phyloP scores from a whole-genome alignment of 495 filamentous ascomycete genomes.

The Clohesyomyces aquaticus region DNA sequence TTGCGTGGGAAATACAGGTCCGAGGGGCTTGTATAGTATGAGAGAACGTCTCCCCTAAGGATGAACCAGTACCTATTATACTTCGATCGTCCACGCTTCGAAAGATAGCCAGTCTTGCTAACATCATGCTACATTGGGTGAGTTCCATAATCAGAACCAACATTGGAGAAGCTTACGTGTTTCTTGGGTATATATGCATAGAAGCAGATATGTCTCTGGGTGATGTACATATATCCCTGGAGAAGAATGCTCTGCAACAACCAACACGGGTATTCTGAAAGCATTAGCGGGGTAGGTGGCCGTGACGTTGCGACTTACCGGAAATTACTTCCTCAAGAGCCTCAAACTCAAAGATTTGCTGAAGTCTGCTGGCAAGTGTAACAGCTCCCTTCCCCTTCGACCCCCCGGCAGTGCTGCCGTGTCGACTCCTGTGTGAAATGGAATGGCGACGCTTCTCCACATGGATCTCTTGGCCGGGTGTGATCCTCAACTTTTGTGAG shows the following conservation, averaged over 20 bases:
- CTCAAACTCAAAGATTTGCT: slow-evolving; percentile 88
- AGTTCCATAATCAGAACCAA: slow-evolving; percentile 37
- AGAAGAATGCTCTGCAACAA: slow-evolving; percentile 89
- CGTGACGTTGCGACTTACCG: slow-evolving; percentile 51
- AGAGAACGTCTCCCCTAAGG: slow-evolving; percentile 91
- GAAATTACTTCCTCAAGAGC: slow-evolving; percentile 81
- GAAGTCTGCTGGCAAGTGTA: slow-evolving; percentile 68
- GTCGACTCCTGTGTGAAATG: slow-evolving; percentile 23
- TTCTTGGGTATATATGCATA: slow-evolving; percentile 96
- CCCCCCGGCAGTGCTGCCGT: slow-evolving; percentile 44
- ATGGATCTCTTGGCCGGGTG: slow-evolving; percentile 31
- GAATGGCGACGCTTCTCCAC: slow-evolving; percentile 42
- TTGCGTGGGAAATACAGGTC: slow-evolving; percentile 91
- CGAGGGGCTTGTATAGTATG: slow-evolving; percentile 85
- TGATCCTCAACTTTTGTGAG: slow-evolving; percentile 20
- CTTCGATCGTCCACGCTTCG: slow-evolving; percentile 87
- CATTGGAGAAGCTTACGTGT: slow-evolving; percentile 57
- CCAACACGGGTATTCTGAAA: slow-evolving; percentile 88
- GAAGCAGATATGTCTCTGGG: slow-evolving; percentile 89
- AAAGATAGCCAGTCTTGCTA: slow-evolving; percentile 85
- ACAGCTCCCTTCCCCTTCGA: slow-evolving; percentile 48
- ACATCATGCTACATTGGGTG: slow-evolving; percentile 62
- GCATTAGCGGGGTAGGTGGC: slow-evolving; percentile 20
- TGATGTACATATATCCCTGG: slow-evolving; percentile 97
- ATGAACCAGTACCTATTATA: slow-evolving; percentile 96